phyloP scores from a whole-genome alignment of 2,329 filamentous ascomycete genomes.

The Nectriaceae sp. region DNA sequence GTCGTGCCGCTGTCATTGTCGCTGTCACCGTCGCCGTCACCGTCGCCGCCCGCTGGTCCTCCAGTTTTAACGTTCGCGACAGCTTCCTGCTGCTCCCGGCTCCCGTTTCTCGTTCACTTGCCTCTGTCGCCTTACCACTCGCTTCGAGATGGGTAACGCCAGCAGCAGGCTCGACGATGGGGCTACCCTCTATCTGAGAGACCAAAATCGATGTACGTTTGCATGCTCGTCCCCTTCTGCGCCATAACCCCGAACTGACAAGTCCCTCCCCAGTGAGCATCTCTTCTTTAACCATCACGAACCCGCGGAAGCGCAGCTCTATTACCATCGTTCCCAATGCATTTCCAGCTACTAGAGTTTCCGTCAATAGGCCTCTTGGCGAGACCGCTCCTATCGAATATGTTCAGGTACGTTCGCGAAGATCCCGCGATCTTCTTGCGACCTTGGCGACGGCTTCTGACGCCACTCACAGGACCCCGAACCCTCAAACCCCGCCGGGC shows the following conservation, averaged over 20 bases:
- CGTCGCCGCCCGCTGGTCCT: constrained; percentile 23
- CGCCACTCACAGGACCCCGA: constrained; percentile 71
- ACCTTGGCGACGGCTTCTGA: constrained; percentile 16
- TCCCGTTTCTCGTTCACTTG: constrained; percentile 11
- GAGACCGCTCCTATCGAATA: constrained; percentile 84
- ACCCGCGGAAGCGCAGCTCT: constrained; percentile 74
- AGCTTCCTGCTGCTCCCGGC: constrained; percentile 22
- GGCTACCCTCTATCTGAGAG: constrained; percentile 78
- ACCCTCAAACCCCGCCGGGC: constrained; percentile 43
- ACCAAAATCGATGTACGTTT: constrained; percentile 84
- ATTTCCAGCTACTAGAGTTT: constrained; percentile 80
- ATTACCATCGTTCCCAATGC: constrained; percentile 81
- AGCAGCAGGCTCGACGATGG: constrained; percentile 86
- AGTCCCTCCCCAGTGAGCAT: constrained; percentile 72
- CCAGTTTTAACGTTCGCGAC: constrained; percentile 25
- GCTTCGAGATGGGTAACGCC: constrained; percentile 81
- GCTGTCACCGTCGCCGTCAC: constrained; percentile 11
- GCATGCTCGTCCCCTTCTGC: not conserved
- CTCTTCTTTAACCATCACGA: constrained; percentile 79
- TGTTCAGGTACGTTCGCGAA: constrained; percentile 70
- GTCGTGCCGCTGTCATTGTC: constrained; percentile 23
- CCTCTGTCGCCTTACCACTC: constrained; percentile 10
- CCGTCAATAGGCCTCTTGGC: constrained; percentile 68
- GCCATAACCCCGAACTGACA: constrained; percentile 16
- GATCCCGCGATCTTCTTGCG: constrained; percentile 10